Conservation (phyloP, 2,329 filamentous ascomycete genomes). For the Clarireedia homoeocarpa region DNA sequence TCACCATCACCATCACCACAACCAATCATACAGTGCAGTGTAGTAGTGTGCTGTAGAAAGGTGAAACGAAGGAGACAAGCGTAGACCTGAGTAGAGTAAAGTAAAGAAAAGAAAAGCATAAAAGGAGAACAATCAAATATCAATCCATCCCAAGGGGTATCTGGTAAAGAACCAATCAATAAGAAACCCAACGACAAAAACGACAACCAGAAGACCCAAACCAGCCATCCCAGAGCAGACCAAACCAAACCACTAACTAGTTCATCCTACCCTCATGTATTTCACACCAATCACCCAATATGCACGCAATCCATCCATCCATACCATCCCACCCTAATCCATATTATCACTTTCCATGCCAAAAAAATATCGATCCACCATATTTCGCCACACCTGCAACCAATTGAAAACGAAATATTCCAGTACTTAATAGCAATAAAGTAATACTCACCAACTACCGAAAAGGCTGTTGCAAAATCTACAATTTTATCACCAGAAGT, state of each 20-base stretch:
- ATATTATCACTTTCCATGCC: not conserved
- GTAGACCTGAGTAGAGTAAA: too few relatives aligned
- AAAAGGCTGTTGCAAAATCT: not conserved
- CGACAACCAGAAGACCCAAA: not conserved
- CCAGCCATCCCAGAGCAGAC: not conserved
- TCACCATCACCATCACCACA: not conserved
- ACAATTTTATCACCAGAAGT: not conserved
- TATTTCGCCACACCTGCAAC: not conserved
- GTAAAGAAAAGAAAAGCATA: not conserved
- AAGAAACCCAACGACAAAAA: slow-evolving; percentile 4
- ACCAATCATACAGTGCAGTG: too few relatives aligned
- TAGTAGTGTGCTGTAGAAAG: too few relatives aligned
- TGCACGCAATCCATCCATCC: not conserved
- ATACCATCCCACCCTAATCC: not conserved
- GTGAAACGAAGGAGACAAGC: too few relatives aligned
- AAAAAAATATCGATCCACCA: not conserved
- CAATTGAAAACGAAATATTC: too few relatives aligned
- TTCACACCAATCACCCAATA: not conserved
- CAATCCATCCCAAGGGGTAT: slow-evolving; percentile 9
- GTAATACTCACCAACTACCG: not conserved
- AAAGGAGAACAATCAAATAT: not conserved
- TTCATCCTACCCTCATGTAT: not conserved
- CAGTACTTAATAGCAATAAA: not conserved
- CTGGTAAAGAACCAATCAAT: slow-evolving; percentile 7
- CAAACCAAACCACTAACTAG: not conserved